Base-by-base conservation (phyloP, 441 rosid genomes). In the Capsella rubella region DNA sequence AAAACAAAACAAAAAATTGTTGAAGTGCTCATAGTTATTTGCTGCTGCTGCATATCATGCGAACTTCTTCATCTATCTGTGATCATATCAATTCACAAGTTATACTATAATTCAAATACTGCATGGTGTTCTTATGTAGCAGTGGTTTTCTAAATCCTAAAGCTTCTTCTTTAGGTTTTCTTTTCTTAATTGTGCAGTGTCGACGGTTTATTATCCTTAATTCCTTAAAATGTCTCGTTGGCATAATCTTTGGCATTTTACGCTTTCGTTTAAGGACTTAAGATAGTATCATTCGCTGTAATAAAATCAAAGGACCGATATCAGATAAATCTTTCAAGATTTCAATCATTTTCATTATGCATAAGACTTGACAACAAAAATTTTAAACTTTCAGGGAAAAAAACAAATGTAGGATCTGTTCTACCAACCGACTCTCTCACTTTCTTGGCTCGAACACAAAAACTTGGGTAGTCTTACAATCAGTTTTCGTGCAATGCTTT, bases 401-500 rank as follows among this genome's bases (percentile, higher is more conserved):
- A 64, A 64, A 64, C 66, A 56, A 64, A 61, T 53, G 13, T 10
- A 63, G 37, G 59, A 54, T 21, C 64, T 16, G 14, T 68, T 69
- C 42, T 60, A 67, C 13, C 7, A 42, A 75, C 74, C 64, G 69
- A 62, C 37, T 61, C 31, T n/a, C 28, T 16, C 28, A 3, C 11
- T 57, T 74, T 51, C 55, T 39, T 39, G 55, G 63, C 58, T 61
- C 16, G 2, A 53, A 64, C 27, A 67, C 42, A 67, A 68, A 68
- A 34, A 3, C 45, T 54, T 54, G 65, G 63, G 2, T 16, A 29
- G 51, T 72, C 49, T 51, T 59, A 13, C 46, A 8, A 39, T 89
- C 82, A 91, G 63, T 84, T 82, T 2, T 91, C 97, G 59, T 89
- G 97, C 81, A 94, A 82, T 9, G 96, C 94, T 79, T 95, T 92